Conservation (phyloP, 257 asterid genomes). For the Misopates orontium region DNA sequence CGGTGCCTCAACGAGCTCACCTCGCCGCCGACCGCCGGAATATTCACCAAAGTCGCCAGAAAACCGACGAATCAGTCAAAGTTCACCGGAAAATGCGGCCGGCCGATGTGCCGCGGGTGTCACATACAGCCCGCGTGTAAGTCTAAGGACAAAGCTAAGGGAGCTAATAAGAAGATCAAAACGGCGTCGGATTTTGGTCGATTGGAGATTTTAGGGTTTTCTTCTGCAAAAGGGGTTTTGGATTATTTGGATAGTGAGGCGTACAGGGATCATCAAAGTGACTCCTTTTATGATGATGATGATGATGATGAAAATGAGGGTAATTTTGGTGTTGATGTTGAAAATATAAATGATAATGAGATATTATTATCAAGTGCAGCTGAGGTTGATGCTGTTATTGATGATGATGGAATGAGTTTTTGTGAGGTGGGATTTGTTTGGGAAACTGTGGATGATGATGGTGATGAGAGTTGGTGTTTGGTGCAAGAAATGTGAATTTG, state of each 20-base stretch:
- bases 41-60: constrained; percentile 51
- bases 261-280: neutral
- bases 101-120: constrained; percentile 54
- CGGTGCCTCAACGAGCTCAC: constrained; percentile 31
- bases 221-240: constrained; percentile 68
- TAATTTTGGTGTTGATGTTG: constrained; percentile 24
- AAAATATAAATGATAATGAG: neutral
- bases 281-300: constrained; percentile 21
- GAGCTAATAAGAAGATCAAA: constrained; percentile 46
- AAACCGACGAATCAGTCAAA: constrained; percentile 92
- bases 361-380: no score
- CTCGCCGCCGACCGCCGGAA: constrained; percentile 68
- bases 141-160: constrained; percentile 67
- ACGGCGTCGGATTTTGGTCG: constrained; percentile 37
- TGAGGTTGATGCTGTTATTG: neutral
- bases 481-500: constrained; percentile 56
- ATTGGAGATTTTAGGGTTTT: constrained; percentile 44
- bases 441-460: constrained; percentile 54
- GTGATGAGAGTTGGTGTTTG: constrained; percentile 73
- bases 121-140: constrained; percentile 55
- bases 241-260: constrained; percentile 45
- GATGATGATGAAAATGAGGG: neutral
- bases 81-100: constrained; percentile 74
- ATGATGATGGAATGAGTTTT: constrained; percentile 37
- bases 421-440: constrained; percentile 43